A percentile compares a stretch with the other conserved stretches of the same genome.
Evolutionary conservation across 2,329 filamentous ascomycete genomes (phyloP).

Genomic region (Ophiostoma ips): DNA sequence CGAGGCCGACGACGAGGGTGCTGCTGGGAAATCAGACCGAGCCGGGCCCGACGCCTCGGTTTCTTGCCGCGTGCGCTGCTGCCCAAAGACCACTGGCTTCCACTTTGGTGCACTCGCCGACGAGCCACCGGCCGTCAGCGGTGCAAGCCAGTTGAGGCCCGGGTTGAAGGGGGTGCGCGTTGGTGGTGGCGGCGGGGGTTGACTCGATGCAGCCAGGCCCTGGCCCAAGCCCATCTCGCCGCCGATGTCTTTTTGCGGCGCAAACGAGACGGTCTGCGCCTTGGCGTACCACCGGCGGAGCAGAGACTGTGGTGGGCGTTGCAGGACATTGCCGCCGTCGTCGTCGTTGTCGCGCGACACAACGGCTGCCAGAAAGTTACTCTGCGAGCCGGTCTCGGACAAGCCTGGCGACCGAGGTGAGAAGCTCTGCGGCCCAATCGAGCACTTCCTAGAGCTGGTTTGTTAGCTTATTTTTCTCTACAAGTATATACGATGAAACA

Average conservation of each 20-base stretch:
- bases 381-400: neutral
- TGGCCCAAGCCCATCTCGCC: neutral
- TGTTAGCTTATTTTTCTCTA: too few species aligned
- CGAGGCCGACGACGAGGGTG: neutral
- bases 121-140: neutral
- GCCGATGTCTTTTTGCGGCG: neutral
- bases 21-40: neutral
- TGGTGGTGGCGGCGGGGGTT: neutral
- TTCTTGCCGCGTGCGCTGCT: neutral
- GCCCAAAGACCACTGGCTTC: neutral
- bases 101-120: neutral
- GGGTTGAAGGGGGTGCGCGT: slow-evolving; percentile 4
- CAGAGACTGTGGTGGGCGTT: neutral
- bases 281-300: neutral
- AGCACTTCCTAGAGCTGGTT: slow-evolving; percentile 8
- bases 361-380: neutral
- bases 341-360: neutral
- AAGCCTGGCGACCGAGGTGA: neutral
- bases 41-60: neutral
- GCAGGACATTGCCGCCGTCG: neutral
- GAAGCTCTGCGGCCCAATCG: neutral
- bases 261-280: neutral
- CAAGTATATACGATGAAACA: neutral
- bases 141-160: slow-evolving; percentile 9
- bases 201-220: neutral